Evolutionary conservation across 2,329 filamentous ascomycete species (phyloP), one percentile per base, ranked within the genome.

Genomic region (Dothistroma pini): DNA sequence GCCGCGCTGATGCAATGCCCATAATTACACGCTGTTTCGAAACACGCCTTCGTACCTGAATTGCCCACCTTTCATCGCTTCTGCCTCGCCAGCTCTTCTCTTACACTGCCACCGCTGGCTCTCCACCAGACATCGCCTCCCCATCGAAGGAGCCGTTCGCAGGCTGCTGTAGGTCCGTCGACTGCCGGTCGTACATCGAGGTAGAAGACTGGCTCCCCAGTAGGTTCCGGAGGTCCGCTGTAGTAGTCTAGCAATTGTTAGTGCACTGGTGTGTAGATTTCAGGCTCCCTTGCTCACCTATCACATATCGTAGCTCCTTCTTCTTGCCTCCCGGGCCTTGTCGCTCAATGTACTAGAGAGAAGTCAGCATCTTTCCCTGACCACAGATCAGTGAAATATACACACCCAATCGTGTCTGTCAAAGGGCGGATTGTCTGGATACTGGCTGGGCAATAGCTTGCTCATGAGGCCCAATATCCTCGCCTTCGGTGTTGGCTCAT

Each of bases 41-140:
- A 38, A 38, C 34, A n/a, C 51, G 16, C 1, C 38, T 21, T 57
- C 25, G 6, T 6, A 29, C 25, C 25, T 29, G 25, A 29, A 29
- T 29, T 29, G 2, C 25, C 19, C 51, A 34, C 25, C 48, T 12
- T 41, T 56, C 49, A 63, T 35, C 50, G 62, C 66, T 65, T 63
- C 62, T 70, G 69, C 58, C 69, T 72, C 44, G 70, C 70, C 58
- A 75, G 59, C 63, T 80, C 71, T 68, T 83, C 80, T 61, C 83
- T 77, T 16, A 83, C 86, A 59, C 84, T 84, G 12, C 86, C 90
- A 0, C 93, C 93, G 57, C 86, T 90, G 0, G 92, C 92, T 68
- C 85, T 87, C 87, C 91, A 96, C 95, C 95, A 99, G 9, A 96
- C 84, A 76, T 97, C 93, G 10, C 90, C 92, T 55, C 92, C 89